Conservation (phyloP, 1,284 basidiomycete species). For the Cryptococcus jaspeensis region DNA sequence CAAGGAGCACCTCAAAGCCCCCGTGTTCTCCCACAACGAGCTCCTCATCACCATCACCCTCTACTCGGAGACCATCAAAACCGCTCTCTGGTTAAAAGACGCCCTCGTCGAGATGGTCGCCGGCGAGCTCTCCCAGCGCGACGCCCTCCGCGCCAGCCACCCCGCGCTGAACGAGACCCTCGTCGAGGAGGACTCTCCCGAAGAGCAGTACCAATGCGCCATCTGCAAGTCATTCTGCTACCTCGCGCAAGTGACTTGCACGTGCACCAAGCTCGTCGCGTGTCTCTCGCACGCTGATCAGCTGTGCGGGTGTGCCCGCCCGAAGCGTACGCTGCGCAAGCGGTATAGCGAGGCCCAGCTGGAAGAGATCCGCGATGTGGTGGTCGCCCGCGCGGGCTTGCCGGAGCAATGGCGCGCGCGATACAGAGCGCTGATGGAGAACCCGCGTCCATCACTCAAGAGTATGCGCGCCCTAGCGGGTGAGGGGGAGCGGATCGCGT, state of each 20-base stretch:
- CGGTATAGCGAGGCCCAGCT: constrained; percentile 81
- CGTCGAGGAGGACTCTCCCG: constrained; percentile 75
- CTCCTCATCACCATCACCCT: constrained; percentile 91
- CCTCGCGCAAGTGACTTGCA: constrained; percentile 84
- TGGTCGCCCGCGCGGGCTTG: constrained; percentile 68
- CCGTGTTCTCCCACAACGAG: constrained; percentile 98
- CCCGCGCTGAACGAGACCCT: constrained; percentile 65
- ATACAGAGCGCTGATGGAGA: constrained; percentile 68
- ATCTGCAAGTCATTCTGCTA: constrained; percentile 95
- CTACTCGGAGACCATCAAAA: constrained; percentile 88
- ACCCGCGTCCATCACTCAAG: constrained; percentile 68
- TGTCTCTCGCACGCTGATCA: constrained; percentile 82
- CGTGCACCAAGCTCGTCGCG: constrained; percentile 70
- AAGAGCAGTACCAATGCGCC: constrained; percentile 92
- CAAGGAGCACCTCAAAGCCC: constrained; percentile 82
- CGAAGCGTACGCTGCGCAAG: constrained; percentile 68
- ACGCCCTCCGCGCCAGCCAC: constrained; percentile 54
- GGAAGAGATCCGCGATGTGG: constrained; percentile 63
- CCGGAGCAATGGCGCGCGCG: constrained; percentile 75
- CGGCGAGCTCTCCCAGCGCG: constrained; percentile 72
- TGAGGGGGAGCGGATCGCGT: constrained; percentile 82
- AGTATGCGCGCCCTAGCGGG: constrained; percentile 71
- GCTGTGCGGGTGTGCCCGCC: constrained; percentile 67
- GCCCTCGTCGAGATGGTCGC: constrained; percentile 85
- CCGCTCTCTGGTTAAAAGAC: constrained; percentile 84